Evolutionary conservation across 345 rosid species (phyloP).

Genomic region (Bruguiera parviflora): DNA sequence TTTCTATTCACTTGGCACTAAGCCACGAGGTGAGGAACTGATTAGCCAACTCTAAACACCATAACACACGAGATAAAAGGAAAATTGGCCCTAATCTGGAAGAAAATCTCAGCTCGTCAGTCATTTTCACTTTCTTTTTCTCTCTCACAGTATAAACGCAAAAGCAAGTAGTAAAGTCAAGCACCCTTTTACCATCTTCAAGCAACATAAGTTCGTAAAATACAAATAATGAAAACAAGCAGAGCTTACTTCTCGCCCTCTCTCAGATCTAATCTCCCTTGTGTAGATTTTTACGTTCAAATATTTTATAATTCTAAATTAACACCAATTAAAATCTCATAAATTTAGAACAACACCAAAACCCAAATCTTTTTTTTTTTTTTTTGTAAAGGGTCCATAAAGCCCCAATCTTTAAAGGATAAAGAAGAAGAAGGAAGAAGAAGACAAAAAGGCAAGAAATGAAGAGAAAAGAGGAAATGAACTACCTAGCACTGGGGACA

Average conservation of each 20-base stretch:
- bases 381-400: too few species aligned
- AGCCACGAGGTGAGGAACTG: not conserved
- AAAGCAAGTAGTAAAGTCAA: not conserved
- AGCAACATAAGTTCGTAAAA: not conserved
- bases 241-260: not conserved
- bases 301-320: not conserved
- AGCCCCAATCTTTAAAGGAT: too few species aligned
- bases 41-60: not conserved
- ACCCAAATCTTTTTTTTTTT: not conserved
- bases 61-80: not conserved
- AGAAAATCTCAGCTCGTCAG: not conserved
- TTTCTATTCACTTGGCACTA: not conserved
- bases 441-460: not conserved
- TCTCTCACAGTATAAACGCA: not conserved
- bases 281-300: not conserved
- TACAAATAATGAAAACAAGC: not conserved
- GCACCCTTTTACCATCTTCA: not conserved
- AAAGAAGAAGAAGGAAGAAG: not conserved
- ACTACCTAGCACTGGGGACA: constrained; percentile 91
- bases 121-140: not conserved
- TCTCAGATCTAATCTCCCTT: constrained; percentile 23
- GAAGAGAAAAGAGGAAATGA: not conserved
- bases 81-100: constrained; percentile 8
- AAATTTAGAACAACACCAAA: constrained; percentile 1
- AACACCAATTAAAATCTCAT: constrained; percentile 3